A percentile compares a stretch with the other conserved stretches of the same genome.
Evolutionary conservation across 2,329 filamentous ascomycete genomes (phyloP).

Genomic region (Colletotrichum shisoi): DNA sequence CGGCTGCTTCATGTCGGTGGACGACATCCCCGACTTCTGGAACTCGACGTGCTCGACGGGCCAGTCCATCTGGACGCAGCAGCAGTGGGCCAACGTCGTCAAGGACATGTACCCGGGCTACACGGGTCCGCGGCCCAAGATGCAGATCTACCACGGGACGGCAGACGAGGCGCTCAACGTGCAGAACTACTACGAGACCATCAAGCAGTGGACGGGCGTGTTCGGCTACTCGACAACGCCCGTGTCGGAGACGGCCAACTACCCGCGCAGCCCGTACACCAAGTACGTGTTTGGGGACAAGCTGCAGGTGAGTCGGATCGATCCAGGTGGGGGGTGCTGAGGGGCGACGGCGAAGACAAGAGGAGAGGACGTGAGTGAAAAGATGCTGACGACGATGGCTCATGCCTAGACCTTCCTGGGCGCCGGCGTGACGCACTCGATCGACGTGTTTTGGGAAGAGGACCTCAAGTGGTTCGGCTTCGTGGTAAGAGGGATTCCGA

Average conservation of each 20-base stretch:
- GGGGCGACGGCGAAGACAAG: neutral
- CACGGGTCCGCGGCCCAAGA: conserved; percentile 58
- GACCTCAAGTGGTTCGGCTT: conserved; percentile 40
- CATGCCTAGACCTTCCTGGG: conserved; percentile 33
- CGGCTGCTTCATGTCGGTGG: conserved; percentile 59
- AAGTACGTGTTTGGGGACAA: conserved; percentile 52
- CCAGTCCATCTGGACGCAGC: conserved; percentile 53
- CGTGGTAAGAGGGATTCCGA: neutral
- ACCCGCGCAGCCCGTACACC: conserved; percentile 51
- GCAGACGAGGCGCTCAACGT: conserved; percentile 59
- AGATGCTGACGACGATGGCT: neutral
- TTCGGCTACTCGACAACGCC: conserved; percentile 52
- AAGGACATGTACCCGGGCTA: conserved; percentile 61
- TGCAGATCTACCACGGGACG: conserved; percentile 68
- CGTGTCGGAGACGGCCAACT: conserved; percentile 45
- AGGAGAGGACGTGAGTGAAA: too few relatives aligned
- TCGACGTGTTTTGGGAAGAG: conserved; percentile 36
- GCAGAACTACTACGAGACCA: conserved; percentile 65
- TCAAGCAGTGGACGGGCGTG: conserved; percentile 64
- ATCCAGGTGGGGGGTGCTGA: neutral
- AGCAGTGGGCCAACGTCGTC: conserved; percentile 54
- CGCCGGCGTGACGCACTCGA: conserved; percentile 33
- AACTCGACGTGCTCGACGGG: conserved; percentile 64
- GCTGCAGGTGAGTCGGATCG: conserved; percentile 39
- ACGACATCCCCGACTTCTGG: conserved; percentile 58